Evolutionary conservation across 1,284 basidiomycete species (phyloP), one percentile per base, ranked within the genome.

Genomic region (Amylostereum areolatum): DNA sequence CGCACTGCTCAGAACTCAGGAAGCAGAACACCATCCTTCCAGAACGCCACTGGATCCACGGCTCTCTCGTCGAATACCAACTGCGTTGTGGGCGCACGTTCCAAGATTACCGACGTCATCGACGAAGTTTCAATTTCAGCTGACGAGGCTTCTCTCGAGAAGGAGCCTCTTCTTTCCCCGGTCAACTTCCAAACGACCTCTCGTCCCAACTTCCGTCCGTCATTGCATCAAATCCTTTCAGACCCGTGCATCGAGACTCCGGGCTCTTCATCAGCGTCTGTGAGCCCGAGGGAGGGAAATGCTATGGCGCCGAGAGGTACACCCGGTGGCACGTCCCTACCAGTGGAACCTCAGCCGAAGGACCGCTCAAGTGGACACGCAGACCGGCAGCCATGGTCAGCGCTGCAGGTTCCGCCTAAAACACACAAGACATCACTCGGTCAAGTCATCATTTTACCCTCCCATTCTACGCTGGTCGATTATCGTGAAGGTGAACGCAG

Each of bases 401-500:
- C 74, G 0, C 41, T 51, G 4, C 60, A 68, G 8, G 62, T 80
- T 41, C 59, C 53, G 12, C 64, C 72, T 2, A 70, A 74, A 50
- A 70, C 70, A 1, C 72, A 78, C 59, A 80, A 79, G 59, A 62
- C 73, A 18, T 58, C 69, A 1, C 65, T 71, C 36, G 78, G 78
- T 0, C 71, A 73, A 35, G 53, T 80, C 9, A 73, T 73, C 2
- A 60, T 80, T 24, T 62, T 80, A 4, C 72, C 75, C 10, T 80
- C 77, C 2, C 65, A 57, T 45, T 69, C 73, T 31, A 51, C 78
- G 6, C 65, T 81, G 1, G 69, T 80, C 24, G 78, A 80, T 59
- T 74, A 80, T 50, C 71, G 78, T 34, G 77, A 79, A 60, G 71
- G 73, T 25, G 75, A 80, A 53, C 67, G 77, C 2, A 62, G 75